phyloP scores from a whole-genome alignment of 768 basidiomycete species.

The Trametes elegans region DNA sequence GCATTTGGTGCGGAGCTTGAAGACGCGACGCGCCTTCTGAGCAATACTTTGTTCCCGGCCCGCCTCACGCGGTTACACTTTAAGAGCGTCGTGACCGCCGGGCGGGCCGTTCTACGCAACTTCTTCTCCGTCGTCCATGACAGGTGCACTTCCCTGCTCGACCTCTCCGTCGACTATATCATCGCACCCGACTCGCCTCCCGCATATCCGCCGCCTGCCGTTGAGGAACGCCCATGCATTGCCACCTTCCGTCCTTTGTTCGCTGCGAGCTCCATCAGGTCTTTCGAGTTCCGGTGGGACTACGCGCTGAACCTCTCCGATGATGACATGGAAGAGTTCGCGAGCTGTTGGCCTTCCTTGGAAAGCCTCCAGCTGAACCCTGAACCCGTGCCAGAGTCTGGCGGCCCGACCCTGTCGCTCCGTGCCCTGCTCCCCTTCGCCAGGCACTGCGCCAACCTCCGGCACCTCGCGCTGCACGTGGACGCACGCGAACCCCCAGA shows the following conservation, averaged over 20 bases:
- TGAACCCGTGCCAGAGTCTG: slow-evolving; percentile 27
- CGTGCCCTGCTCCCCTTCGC: slow-evolving; percentile 39
- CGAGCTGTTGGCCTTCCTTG: slow-evolving; percentile 26
- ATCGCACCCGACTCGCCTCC: slow-evolving; percentile 20
- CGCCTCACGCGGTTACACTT: slow-evolving; percentile 50
- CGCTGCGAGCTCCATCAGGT: slow-evolving; percentile 26
- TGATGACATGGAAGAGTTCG: slow-evolving; percentile 28
- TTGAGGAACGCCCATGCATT: slow-evolving; percentile 32
- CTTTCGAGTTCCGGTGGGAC: slow-evolving; percentile 37
- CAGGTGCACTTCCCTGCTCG: slow-evolving; percentile 44
- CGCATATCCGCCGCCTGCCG: slow-evolving; percentile 12
- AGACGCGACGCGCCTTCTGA: slow-evolving; percentile 38
- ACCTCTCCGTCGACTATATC: slow-evolving; percentile 40
- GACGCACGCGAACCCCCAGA: slow-evolving; percentile 29
- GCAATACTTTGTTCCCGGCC: slow-evolving; percentile 30
- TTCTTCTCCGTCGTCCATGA: slow-evolving; percentile 44
- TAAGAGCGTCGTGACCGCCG: slow-evolving; percentile 46
- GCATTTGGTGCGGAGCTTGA: slow-evolving; percentile 42
- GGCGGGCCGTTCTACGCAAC: slow-evolving; percentile 39
- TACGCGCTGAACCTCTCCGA: slow-evolving; percentile 29
- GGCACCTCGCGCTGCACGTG: slow-evolving; percentile 38
- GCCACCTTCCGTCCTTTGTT: slow-evolving; percentile 38
- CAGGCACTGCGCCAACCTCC: slow-evolving; percentile 35
- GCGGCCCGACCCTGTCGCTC: slow-evolving; percentile 31
- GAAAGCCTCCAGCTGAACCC: slow-evolving; percentile 29